phyloP scores from a whole-genome alignment of 108 stramenopile species.

The Skeletonema grethae region DNA sequence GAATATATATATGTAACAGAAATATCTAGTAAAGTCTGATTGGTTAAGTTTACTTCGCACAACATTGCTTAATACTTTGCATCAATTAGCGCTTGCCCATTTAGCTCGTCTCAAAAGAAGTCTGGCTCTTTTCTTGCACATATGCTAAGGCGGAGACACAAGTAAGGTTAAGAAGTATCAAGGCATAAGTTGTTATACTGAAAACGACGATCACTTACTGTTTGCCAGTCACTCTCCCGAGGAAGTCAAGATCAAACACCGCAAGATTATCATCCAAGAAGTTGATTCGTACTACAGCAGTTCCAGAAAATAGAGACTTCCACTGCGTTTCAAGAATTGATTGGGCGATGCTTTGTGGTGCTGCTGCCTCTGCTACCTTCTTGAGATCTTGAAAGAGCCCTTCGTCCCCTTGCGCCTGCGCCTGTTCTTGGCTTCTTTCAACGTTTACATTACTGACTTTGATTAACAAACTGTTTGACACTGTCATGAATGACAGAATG shows the following conservation, averaged over 20 bases:
- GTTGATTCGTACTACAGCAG: slow-evolving; percentile 1
- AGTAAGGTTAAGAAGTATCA: background rate
- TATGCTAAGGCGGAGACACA: slow-evolving; percentile 5
- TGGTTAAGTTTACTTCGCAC: background rate
- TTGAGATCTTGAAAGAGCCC: slow-evolving; percentile 6
- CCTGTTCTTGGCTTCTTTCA: background rate
- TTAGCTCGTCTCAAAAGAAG: slow-evolving; percentile 13
- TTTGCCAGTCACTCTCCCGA: slow-evolving; percentile 23
- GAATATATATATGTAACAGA: no score
- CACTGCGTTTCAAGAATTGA: slow-evolving; percentile 14
- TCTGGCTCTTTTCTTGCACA: slow-evolving; percentile 28
- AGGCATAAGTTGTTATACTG: background rate
- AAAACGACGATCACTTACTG: background rate
- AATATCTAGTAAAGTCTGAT: no score
- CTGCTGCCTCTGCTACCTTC: background rate
- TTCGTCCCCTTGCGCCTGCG: background rate
- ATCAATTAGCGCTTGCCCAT: background rate
- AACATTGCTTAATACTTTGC: no score
- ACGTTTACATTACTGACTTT: slow-evolving; percentile 13
- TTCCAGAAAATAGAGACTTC: slow-evolving; percentile 14
- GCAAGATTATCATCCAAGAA: slow-evolving; percentile 15
- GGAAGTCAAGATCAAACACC: slow-evolving; percentile 16
- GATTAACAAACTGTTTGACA: slow-evolving; percentile 15
- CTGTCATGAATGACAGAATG: background rate
- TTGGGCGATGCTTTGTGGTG: background rate